These are phyloP conservation scores for Phytophthora agathidicida DNA, from an alignment of 352 stramenopile species.

Conservation along the genomic window DNA sequence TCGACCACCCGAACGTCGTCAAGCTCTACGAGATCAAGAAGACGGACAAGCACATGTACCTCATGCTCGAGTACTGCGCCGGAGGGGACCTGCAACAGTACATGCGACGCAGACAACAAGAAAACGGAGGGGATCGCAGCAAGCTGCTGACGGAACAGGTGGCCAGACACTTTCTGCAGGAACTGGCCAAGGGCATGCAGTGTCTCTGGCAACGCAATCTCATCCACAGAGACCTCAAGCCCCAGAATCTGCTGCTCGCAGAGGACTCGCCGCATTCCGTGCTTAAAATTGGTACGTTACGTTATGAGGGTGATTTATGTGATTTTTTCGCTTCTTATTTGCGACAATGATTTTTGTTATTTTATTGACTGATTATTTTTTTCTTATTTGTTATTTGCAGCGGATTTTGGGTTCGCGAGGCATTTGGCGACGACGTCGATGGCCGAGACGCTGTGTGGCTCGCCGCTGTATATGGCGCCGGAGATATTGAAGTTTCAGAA, in stretches of 20 bases:
- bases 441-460: slow-evolving; percentile 96
- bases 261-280: slow-evolving; percentile 56
- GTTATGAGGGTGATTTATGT: background rate
- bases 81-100: slow-evolving; percentile 96
- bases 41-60: slow-evolving; percentile 95
- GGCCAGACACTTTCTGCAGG: slow-evolving; percentile 65
- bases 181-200: slow-evolving; percentile 76
- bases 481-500: slow-evolving; percentile 96
- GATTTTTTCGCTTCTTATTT: too few species aligned
- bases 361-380: slow-evolving; percentile 16
- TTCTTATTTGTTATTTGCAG: slow-evolving; percentile 35
- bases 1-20: slow-evolving; percentile 96
- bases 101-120: slow-evolving; percentile 76
- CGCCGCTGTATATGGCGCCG: slow-evolving; percentile 97
- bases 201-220: slow-evolving; percentile 79
- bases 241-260: slow-evolving; percentile 95
- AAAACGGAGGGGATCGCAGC: slow-evolving; percentile 1
- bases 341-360: slow-evolving; percentile 10
- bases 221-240: slow-evolving; percentile 94
- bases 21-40: slow-evolving; percentile 97
- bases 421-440: slow-evolving; percentile 92
- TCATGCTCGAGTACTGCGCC: slow-evolving; percentile 96
- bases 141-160: slow-evolving; percentile 41
- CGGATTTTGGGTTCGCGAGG: slow-evolving; percentile 97
- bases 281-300: slow-evolving; percentile 69